Conservation (phyloP, 2,329 filamentous ascomycete genomes). For the Trichoderma simmonsii region DNA sequence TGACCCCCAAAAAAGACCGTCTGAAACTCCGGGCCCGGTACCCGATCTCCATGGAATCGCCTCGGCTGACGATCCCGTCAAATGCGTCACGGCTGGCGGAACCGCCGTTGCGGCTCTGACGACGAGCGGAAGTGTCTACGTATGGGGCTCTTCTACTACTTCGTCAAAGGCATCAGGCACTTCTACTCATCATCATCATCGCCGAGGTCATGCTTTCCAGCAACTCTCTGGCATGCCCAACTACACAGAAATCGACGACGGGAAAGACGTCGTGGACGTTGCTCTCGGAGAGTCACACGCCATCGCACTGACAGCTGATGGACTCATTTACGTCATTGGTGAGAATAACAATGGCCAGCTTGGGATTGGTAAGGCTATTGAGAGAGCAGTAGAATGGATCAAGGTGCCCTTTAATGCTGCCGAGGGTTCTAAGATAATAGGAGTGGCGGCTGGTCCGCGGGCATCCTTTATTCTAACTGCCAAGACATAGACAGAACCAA, state of each 20-base stretch:
- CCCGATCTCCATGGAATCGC: constrained; percentile 48
- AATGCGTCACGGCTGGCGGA: constrained; percentile 53
- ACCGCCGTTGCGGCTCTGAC: constrained; percentile 59
- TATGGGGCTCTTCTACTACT: constrained; percentile 52
- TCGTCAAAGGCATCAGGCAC: not conserved
- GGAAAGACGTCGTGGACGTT: constrained; percentile 54
- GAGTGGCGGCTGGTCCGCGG: constrained; percentile 48
- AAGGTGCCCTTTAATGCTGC: constrained; percentile 32
- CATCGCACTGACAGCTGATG: constrained; percentile 50
- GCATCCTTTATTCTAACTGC: constrained; percentile 48
- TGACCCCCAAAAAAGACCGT: constrained; percentile 35
- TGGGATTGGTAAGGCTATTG: constrained; percentile 38
- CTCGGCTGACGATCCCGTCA: constrained; percentile 43
- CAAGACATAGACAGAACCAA: constrained; percentile 12
- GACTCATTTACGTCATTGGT: constrained; percentile 54
- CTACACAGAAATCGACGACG: constrained; percentile 45
- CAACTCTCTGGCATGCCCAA: constrained; percentile 35
- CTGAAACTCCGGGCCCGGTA: constrained; percentile 45
- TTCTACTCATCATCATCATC: constrained; percentile 25
- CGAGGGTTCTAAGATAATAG: constrained; percentile 31
- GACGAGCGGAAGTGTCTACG: constrained; percentile 53
- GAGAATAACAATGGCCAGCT: constrained; percentile 59
- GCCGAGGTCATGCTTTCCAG: constrained; percentile 34
- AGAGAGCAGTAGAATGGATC: constrained; percentile 34
- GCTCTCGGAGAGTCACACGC: constrained; percentile 58